phyloP scores from a whole-genome alignment of 2,329 filamentous ascomycete species.

The Phyllachora maydis region DNA sequence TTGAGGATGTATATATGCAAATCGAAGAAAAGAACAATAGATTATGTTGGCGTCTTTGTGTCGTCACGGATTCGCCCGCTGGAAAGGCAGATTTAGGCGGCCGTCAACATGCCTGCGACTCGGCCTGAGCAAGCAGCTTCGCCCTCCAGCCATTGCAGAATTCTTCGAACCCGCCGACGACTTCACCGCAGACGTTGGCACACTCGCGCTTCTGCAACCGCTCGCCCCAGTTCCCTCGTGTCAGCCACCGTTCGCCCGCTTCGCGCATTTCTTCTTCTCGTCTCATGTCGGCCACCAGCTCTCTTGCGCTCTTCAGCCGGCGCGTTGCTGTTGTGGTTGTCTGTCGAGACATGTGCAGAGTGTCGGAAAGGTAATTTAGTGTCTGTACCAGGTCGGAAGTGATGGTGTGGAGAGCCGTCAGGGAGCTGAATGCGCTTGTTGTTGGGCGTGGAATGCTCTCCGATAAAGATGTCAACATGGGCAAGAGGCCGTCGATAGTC shows the following conservation, averaged over 20 bases:
- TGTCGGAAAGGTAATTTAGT: slow-evolving; percentile 73
- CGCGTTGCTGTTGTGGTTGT: slow-evolving; percentile 65
- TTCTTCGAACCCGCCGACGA: slow-evolving; percentile 82
- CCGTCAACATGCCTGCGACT: slow-evolving; percentile 9
- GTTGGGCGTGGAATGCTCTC: slow-evolving; percentile 46
- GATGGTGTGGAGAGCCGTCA: slow-evolving; percentile 47
- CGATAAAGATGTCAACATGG: slow-evolving; percentile 42
- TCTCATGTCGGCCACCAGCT: slow-evolving; percentile 69
- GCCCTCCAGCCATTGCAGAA: slow-evolving; percentile 72
- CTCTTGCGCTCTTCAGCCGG: slow-evolving; percentile 60
- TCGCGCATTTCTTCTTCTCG: slow-evolving; percentile 67
- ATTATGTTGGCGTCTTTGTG: too few species aligned
- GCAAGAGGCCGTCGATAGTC: slow-evolving; percentile 46
- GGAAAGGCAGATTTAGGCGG: too few species aligned
- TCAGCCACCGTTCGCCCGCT: slow-evolving; percentile 65
- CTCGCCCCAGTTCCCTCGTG: slow-evolving; percentile 65
- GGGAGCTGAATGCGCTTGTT: slow-evolving; percentile 40
- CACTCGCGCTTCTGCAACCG: slow-evolving; percentile 60
- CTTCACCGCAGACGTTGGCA: slow-evolving; percentile 64
- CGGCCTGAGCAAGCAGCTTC: slow-evolving; percentile 47
- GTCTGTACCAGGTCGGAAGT: slow-evolving; percentile 59
- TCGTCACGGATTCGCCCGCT: too few species aligned
- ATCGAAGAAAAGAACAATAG: too few species aligned
- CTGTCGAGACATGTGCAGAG: slow-evolving; percentile 84
- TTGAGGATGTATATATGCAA: slow-evolving; percentile 3